phyloP scores from a whole-genome alignment of 768 basidiomycete species.

The Lentinus tigrinus region DNA sequence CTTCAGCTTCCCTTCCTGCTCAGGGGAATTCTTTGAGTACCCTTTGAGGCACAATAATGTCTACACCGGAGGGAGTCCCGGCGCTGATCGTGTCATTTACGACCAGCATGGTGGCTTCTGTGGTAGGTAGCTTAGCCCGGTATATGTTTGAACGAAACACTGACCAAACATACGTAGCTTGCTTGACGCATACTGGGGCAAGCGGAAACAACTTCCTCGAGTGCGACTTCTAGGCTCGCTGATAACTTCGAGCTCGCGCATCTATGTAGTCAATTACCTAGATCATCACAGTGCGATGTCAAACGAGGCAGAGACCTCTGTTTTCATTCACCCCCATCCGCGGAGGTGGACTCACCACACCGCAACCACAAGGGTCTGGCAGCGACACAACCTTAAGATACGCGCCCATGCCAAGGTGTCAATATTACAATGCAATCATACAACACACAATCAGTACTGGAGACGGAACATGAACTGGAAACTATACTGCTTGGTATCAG shows the following conservation, averaged over 20 bases:
- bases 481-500: constrained; percentile 97
- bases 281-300: neutral
- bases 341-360: too few species aligned
- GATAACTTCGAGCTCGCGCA: neutral
- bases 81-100: constrained; percentile 30
- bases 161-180: constrained; percentile 11
- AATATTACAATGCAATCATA: constrained; percentile 8
- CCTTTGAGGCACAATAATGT: constrained; percentile 22
- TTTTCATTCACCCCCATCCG: too few species aligned
- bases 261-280: neutral
- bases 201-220: constrained; percentile 21
- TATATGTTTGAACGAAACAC: neutral
- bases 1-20: constrained; percentile 25
- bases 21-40: constrained; percentile 24
- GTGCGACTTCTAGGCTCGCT: constrained; percentile 12
- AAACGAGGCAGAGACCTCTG: neutral
- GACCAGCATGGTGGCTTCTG: constrained; percentile 21
- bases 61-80: constrained; percentile 29
- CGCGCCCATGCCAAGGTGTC: neutral
- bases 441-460: constrained; percentile 29
- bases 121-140: constrained; percentile 8
- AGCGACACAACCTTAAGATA: too few species aligned
- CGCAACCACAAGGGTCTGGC: too few species aligned
- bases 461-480: constrained; percentile 96
- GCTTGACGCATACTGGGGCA: constrained; percentile 24